Evolutionary conservation across 768 basidiomycete species (phyloP), one percentile per base, ranked within the genome.

Genomic region (Scleroderma bovista): DNA sequence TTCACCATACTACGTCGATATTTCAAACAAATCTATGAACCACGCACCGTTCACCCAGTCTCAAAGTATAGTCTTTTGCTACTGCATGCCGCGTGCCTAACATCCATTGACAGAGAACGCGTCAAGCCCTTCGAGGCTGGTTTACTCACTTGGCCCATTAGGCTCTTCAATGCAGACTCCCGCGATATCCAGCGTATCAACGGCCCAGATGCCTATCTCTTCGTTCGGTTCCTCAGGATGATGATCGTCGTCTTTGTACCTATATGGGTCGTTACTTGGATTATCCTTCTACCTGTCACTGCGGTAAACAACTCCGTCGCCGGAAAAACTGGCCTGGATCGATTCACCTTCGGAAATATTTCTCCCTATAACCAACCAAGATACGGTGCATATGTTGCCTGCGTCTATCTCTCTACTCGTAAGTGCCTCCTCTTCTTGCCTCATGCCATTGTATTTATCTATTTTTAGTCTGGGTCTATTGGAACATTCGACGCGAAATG

Each of bases 181-280:
- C 68, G 69, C 24, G 75, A 73, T 20, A 81, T 90, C 50, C 76
- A 81, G 51, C 70, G 72, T 38, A 75, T 78, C 38, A 93, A 93
- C 54, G 92, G 92, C 23, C 73, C 88, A 51, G 95, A 98, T 64
- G 88, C 93, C 15, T 99, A 95, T 70, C 85, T 94, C 62, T 99
- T 88, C 58, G 84, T 96, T 40, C 86, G 92, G 47, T 97, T 89
- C 66, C 74, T 90, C 24, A 81, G 85, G 44, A 83, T 97, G 75
- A 87, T 96, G 80, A 64, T 82, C 44, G 79, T 83, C 56, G 71
- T 93, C 22, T 76, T 97, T 63, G 58, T 94, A 6, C 94, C 96
- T 20, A 90, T 96, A 60, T 99, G 92, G 94, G 54, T 92, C 44
- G 24, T 97, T 32, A 88, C 91, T 2, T 97, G 95, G 94, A 62